Conservation (phyloP, 495 filamentous ascomycete species). For the Zalerion maritima region DNA sequence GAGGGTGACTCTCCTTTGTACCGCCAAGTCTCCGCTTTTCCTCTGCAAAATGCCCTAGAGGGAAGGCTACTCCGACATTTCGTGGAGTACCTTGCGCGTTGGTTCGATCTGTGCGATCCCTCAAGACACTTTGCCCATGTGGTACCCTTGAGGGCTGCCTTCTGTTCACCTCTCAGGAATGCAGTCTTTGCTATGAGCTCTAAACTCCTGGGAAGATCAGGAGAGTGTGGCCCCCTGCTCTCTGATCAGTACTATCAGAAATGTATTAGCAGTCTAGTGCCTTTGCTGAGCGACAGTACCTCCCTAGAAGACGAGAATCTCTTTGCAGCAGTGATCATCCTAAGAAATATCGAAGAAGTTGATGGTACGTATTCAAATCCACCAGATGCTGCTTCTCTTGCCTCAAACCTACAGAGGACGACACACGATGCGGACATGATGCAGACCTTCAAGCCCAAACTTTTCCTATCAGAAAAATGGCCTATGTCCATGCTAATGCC, state of each 20-base stretch:
- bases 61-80: constrained; percentile 1
- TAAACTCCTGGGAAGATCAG: constrained; percentile 1
- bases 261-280: constrained; percentile 9
- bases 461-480: constrained; percentile 11
- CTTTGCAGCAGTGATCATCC: constrained; percentile 16
- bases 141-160: constrained; percentile 16
- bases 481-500: neutral
- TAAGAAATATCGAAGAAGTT: constrained; percentile 23
- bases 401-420: no score
- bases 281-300: constrained; percentile 13
- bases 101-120: constrained; percentile 5
- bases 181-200: constrained; percentile 16
- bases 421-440: neutral
- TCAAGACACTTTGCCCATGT: constrained; percentile 13
- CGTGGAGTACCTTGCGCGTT: constrained; percentile 2
- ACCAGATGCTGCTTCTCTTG: no score
- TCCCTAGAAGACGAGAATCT: constrained; percentile 21
- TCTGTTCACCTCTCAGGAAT: constrained; percentile 17
- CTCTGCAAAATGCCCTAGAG: no score
- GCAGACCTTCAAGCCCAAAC: neutral
- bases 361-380: constrained; percentile 14
- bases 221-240: neutral
- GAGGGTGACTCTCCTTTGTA: no score
- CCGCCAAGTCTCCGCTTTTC: no score
- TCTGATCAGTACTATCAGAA: constrained; percentile 3